Conservation (phyloP, 2,329 filamentous ascomycete genomes). For the Nectriaceae sp. region DNA sequence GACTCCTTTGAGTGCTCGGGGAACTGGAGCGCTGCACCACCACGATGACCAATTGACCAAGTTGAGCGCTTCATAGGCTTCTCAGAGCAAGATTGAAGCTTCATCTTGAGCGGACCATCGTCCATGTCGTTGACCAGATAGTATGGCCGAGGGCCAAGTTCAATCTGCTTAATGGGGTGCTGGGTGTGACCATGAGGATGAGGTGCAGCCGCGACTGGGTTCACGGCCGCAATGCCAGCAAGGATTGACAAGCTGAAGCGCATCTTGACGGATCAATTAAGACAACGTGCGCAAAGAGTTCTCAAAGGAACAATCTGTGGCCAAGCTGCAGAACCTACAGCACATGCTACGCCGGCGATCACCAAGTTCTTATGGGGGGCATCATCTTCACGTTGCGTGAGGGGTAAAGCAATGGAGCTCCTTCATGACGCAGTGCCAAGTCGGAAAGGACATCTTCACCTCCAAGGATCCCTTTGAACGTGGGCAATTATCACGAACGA, state of each 20-base stretch:
- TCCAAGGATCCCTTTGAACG: slow-evolving; percentile 9
- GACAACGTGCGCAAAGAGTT: neutral
- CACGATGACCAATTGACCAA: slow-evolving; percentile 65
- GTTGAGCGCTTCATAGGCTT: slow-evolving; percentile 50
- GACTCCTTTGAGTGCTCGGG: slow-evolving; percentile 65
- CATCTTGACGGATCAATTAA: slow-evolving; percentile 26
- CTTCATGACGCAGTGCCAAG: neutral
- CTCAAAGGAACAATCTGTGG: neutral
- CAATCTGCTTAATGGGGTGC: slow-evolving; percentile 47
- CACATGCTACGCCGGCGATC: slow-evolving; percentile 6
- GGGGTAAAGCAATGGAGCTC: neutral
- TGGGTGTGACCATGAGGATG: slow-evolving; percentile 11
- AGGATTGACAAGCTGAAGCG: slow-evolving; percentile 32
- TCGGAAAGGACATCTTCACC: neutral
- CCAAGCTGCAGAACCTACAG: neutral
- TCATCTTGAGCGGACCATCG: slow-evolving; percentile 58
- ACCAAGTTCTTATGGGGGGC: slow-evolving; percentile 21
- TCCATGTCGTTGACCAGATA: slow-evolving; percentile 66
- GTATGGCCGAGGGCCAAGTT: slow-evolving; percentile 64
- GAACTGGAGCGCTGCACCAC: slow-evolving; percentile 61
- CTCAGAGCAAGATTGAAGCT: slow-evolving; percentile 60
- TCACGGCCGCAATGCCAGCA: slow-evolving; percentile 32
- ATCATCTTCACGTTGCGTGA: neutral
- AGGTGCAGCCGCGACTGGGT: slow-evolving; percentile 30
- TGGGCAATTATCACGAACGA: slow-evolving; percentile 10